Evolutionary conservation across 75 land plant genomes (phyloP).

Genomic region (Pinus albicaulis): DNA sequence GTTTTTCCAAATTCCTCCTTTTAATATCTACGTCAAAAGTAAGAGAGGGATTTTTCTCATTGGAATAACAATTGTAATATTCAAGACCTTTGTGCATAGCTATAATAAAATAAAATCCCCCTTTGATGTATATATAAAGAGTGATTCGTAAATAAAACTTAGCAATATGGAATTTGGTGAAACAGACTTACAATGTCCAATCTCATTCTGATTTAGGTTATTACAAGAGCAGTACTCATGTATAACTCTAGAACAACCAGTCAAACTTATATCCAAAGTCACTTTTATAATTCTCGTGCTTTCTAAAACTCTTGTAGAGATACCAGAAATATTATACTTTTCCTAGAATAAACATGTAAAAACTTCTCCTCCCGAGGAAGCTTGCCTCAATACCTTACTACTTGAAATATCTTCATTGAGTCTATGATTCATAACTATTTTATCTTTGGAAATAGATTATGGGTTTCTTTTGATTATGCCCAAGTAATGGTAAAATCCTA

Average conservation of each 20-base stretch:
- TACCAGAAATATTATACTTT: background rate
- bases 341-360: background rate
- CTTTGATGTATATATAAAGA: constrained; percentile 87
- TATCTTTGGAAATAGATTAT: background rate
- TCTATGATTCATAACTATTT: background rate
- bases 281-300: background rate
- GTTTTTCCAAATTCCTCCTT: constrained; percentile 1
- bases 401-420: background rate
- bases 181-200: background rate
- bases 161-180: constrained; percentile 40
- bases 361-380: background rate
- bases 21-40: constrained; percentile 51
- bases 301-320: background rate
- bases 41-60: constrained; percentile 51
- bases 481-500: constrained; percentile 34
- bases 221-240: background rate
- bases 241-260: background rate
- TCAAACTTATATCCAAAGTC: background rate
- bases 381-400: background rate
- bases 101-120: constrained; percentile 41
- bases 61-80: constrained; percentile 81
- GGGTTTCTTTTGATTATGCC: constrained; percentile 11
- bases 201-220: background rate
- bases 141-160: constrained; percentile 82
- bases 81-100: constrained; percentile 72